Conservation (phyloP, 768 basidiomycete genomes). For the Amanita rimosa region DNA sequence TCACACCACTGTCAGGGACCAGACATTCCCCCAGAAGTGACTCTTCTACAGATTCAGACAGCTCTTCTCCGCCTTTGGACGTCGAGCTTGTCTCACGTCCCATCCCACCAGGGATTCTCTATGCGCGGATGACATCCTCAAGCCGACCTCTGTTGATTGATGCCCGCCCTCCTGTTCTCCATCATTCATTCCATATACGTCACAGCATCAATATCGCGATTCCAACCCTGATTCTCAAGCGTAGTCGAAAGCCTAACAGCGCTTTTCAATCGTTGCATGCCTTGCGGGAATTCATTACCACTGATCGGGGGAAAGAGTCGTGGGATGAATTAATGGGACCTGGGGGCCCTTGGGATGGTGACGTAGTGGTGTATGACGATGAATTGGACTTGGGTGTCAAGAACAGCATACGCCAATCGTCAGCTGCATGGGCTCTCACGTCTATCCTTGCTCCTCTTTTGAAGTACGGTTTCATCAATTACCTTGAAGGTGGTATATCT, state of each 20-base stretch:
- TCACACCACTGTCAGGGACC: slow-evolving; percentile 34
- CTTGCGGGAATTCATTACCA: slow-evolving; percentile 73
- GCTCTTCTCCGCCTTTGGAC: slow-evolving; percentile 24
- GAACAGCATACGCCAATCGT: slow-evolving; percentile 34
- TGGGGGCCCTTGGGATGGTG: slow-evolving; percentile 56
- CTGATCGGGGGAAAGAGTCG: slow-evolving; percentile 54
- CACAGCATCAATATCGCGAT: slow-evolving; percentile 79
- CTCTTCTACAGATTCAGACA: slow-evolving; percentile 22
- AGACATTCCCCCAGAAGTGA: slow-evolving; percentile 7
- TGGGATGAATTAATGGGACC: slow-evolving; percentile 57
- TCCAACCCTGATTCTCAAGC: slow-evolving; percentile 84
- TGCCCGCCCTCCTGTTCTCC: slow-evolving; percentile 61
- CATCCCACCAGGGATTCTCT: slow-evolving; percentile 15
- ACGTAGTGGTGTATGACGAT: slow-evolving; percentile 68
- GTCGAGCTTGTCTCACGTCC: slow-evolving; percentile 23
- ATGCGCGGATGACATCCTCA: slow-evolving; percentile 17
- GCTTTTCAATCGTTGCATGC: slow-evolving; percentile 57
- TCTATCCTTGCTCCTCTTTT: slow-evolving; percentile 52
- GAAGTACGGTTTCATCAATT: slow-evolving; percentile 43
- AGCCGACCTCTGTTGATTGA: slow-evolving; percentile 46
- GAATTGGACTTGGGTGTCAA: slow-evolving; percentile 63
- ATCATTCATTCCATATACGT: slow-evolving; percentile 50
- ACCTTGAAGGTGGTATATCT: slow-evolving; percentile 63
- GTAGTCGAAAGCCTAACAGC: slow-evolving; percentile 61
- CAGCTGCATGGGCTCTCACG: slow-evolving; percentile 64